Evolutionary conservation across 257 asterid genomes (phyloP).

Genomic region (Solanum bulbocastanum): DNA sequence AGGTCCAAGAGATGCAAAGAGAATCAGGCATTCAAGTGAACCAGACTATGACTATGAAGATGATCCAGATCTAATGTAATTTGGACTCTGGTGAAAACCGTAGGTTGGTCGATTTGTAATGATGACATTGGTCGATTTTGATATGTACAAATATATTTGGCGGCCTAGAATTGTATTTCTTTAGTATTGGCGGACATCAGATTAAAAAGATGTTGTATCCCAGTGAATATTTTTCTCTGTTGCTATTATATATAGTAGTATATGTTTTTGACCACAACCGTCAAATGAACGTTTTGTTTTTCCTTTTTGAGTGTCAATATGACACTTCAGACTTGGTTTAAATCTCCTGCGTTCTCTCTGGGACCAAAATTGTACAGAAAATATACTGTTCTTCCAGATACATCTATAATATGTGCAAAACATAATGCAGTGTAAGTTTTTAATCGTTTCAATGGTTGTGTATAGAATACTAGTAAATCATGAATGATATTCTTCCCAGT

Average conservation of each 20-base stretch:
- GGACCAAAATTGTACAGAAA: background rate
- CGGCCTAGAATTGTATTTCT: background rate
- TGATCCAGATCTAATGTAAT: slow-evolving; percentile 77
- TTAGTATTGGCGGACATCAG: background rate
- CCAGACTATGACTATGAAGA: slow-evolving; percentile 90
- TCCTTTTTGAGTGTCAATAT: background rate
- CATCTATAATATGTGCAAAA: background rate
- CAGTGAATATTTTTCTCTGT: background rate
- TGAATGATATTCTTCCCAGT: background rate
- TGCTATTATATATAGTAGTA: background rate
- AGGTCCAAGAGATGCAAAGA: slow-evolving; percentile 85
- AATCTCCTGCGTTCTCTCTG: background rate
- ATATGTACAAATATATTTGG: background rate
- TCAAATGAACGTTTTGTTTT: background rate
- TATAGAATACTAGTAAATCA: background rate
- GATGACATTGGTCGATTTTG: background rate
- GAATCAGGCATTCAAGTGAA: slow-evolving; percentile 77
- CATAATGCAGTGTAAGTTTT: background rate
- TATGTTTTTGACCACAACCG: background rate
- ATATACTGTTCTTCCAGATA: background rate
- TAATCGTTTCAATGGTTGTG: background rate
- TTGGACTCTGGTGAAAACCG: background rate
- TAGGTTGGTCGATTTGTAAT: background rate
- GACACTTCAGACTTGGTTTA: background rate
- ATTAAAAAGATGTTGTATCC: background rate